Evolutionary conservation across 257 asterid genomes (phyloP).

Genomic region (Rhazya stricta): DNA sequence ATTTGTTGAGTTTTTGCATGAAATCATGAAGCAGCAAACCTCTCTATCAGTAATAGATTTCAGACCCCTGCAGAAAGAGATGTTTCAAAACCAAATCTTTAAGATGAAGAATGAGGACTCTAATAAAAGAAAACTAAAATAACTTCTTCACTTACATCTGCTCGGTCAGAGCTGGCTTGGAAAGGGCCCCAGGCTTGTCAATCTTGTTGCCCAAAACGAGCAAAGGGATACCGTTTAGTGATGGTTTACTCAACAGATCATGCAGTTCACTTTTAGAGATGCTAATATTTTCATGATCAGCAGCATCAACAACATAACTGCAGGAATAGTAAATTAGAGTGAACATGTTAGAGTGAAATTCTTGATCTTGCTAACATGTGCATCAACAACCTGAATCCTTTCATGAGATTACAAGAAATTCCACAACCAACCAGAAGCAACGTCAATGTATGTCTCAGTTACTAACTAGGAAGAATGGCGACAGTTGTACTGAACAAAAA

Average conservation of each 20-base stretch:
- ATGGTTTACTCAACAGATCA: conserved; percentile 81
- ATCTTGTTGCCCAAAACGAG: conserved; percentile 91
- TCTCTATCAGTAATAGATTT: conserved; percentile 79
- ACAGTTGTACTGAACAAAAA: neutral
- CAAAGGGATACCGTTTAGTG: conserved; percentile 85
- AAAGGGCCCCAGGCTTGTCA: conserved; percentile 68
- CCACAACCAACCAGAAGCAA: neutral
- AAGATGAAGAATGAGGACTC: neutral
- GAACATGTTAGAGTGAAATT: conserved; percentile 7
- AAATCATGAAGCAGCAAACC: conserved; percentile 97
- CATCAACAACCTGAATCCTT: neutral
- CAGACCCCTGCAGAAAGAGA: conserved; percentile 59
- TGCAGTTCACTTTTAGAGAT: conserved; percentile 81
- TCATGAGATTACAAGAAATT: neutral
- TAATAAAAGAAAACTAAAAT: neutral
- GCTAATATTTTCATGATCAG: conserved; percentile 80
- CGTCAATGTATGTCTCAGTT: neutral
- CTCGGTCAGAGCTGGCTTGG: conserved; percentile 82
- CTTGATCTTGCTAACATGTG: conserved; percentile 2
- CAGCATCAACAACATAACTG: conserved; percentile 98
- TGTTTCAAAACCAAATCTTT: neutral
- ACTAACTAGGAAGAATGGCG: neutral
- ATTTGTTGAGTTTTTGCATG: conserved; percentile 93
- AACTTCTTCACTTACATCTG: conserved; percentile 55
- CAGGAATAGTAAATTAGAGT: conserved; percentile 13